These are phyloP conservation scores for Fraxinus americana DNA, from an alignment of 257 asterid species.

Conservation along the genomic window DNA sequence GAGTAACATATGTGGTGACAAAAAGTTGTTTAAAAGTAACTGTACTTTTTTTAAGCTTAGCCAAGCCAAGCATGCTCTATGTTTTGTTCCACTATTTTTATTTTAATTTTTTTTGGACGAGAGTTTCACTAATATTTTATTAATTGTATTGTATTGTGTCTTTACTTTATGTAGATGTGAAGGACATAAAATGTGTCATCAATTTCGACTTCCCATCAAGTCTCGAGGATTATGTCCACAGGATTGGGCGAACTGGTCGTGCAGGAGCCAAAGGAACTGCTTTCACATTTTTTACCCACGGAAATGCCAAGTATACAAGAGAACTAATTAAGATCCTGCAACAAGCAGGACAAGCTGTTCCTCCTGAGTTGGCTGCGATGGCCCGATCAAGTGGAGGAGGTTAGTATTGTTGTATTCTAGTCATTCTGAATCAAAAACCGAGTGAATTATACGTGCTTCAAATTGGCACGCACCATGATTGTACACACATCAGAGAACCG, in stretches of 20 bases:
- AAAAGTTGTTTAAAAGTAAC: not conserved
- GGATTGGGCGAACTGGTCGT: slow-evolving; percentile 97
- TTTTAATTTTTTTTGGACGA: too few relatives aligned
- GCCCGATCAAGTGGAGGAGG: slow-evolving; percentile 62
- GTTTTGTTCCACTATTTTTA: not conserved
- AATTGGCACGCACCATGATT: not conserved
- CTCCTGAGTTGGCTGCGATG: slow-evolving; percentile 77
- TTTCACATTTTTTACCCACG: slow-evolving; percentile 76
- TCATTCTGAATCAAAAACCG: not conserved
- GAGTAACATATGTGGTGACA: not conserved
- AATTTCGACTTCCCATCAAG: slow-evolving; percentile 87
- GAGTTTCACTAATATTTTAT: slow-evolving; percentile 13
- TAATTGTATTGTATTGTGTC: not conserved
- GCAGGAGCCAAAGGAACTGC: slow-evolving; percentile 92
- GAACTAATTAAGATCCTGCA: slow-evolving; percentile 76
- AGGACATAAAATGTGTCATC: slow-evolving; percentile 89
- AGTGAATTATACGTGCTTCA: not conserved
- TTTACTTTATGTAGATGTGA: slow-evolving; percentile 69
- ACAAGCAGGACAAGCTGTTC: slow-evolving; percentile 81
- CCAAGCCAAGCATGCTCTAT: not conserved
- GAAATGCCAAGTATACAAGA: slow-evolving; percentile 65
- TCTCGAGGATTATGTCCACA: slow-evolving; percentile 92
- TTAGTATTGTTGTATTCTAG: slow-evolving; percentile 27
- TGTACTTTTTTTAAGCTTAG: not conserved
- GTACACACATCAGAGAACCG: not conserved